phyloP scores from a whole-genome alignment of 2,329 filamentous ascomycete genomes.

The Colletotrichum camelliae region DNA sequence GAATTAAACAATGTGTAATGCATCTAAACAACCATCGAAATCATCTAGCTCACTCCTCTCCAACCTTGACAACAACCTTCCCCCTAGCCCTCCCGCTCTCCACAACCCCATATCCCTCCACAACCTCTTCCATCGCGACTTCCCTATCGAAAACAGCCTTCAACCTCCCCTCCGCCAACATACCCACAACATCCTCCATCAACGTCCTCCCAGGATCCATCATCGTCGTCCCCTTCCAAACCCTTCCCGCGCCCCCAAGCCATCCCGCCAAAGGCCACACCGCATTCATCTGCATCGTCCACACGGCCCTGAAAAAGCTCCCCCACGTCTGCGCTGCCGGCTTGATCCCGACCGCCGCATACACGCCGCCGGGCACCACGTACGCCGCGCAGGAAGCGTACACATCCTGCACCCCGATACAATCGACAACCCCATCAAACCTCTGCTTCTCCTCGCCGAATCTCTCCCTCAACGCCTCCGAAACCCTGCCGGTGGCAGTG shows the following conservation, averaged over 20 bases:
- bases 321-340: conserved; percentile 36
- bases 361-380: conserved; percentile 40
- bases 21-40: not conserved
- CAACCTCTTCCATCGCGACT: conserved; percentile 39
- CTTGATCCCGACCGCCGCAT: conserved; percentile 46
- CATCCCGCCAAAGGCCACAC: conserved; percentile 38
- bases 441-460: conserved; percentile 17
- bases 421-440: conserved; percentile 55
- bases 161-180: conserved; percentile 38
- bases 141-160: conserved; percentile 40
- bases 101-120: conserved; percentile 40
- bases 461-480: not conserved
- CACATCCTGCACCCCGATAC: conserved; percentile 51
- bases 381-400: conserved; percentile 45
- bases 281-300: conserved; percentile 42
- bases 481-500: not conserved
- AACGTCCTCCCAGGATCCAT: conserved; percentile 37
- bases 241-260: conserved; percentile 43
- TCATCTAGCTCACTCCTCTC: not conserved
- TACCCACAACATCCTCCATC: conserved; percentile 35
- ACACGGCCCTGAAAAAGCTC: conserved; percentile 33
- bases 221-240: conserved; percentile 37
- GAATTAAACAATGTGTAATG: not conserved
- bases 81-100: conserved; percentile 38
- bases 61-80: conserved; percentile 42